phyloP scores from a whole-genome alignment of 2,329 filamentous ascomycete species.

The Alternaria ventricosa region DNA sequence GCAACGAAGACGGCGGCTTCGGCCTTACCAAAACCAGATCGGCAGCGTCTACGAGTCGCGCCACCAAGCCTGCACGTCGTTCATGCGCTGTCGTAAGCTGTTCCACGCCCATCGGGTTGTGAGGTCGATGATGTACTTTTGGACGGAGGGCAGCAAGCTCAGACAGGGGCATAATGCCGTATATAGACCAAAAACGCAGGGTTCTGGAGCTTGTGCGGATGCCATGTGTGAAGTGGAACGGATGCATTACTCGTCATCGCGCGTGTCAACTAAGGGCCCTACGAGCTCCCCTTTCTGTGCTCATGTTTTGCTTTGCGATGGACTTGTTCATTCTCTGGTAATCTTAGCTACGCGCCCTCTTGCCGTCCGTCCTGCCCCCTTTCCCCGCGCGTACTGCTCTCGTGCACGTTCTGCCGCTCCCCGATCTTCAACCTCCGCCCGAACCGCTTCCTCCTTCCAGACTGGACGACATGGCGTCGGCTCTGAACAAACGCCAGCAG shows the following conservation, averaged over 20 bases:
- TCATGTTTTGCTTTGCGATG: constrained; percentile 21
- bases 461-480: constrained; percentile 66
- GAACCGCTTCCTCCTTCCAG: constrained; percentile 26
- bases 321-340: constrained; percentile 17
- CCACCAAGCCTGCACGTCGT: neutral
- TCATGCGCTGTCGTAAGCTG: constrained; percentile 1
- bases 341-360: constrained; percentile 13
- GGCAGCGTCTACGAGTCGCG: neutral
- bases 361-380: constrained; percentile 18
- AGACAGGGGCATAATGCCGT: constrained; percentile 19
- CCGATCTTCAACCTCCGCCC: constrained; percentile 21
- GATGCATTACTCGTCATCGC: constrained; percentile 31
- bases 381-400: constrained; percentile 18
- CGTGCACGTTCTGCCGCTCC: constrained; percentile 30
- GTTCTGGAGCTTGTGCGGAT: constrained; percentile 26
- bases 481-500: constrained; percentile 94
- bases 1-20: neutral
- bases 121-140: constrained; percentile 3
- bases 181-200: constrained; percentile 21
- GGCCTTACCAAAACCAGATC: neutral
- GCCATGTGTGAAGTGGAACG: constrained; percentile 26
- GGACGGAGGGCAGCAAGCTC: constrained; percentile 5
- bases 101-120: neutral
- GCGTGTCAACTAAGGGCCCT: constrained; percentile 19
- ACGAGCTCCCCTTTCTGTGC: constrained; percentile 24